Base-by-base conservation (phyloP, 1,284 basidiomycete species). In the Melampsora larici-populina region DNA sequence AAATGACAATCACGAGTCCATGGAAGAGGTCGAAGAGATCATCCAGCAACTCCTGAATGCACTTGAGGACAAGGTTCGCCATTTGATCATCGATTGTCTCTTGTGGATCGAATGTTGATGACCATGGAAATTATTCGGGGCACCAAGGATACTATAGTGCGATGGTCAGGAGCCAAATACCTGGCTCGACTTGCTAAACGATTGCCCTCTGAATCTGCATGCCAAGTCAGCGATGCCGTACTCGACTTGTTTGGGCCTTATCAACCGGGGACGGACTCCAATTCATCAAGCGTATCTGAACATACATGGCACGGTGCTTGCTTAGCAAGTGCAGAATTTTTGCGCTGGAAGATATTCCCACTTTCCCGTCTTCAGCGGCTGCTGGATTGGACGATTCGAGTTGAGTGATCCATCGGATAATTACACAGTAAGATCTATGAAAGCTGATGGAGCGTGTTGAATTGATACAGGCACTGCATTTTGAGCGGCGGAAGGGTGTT, bases 101-200 rank as follows among this genome's bases (percentile, higher is more conserved):
- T n/a, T 43, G 11, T 11, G 11, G 40, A 43, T 13, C 11, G 40
- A 13, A 43, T 13, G 7, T 43, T 18, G 8, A 43, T 55, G 8
- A 29, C 11, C 64, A 13, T 63, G 26, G 17, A 78, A 17, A 58
- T 43, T 66, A 18, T 62, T 31, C 62, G 60, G n/a, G 51, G 18
- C 26, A 51, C 8, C 24, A 81, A 97, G 93, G 95, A 98, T 82
- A 97, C 97, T 0, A 86, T 94, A 40, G 94, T 99, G 26, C 91
- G 97, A 65, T 99, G 94, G 88, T 94, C 95, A 13, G 89, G 93
- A 1, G 93, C 97, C 6, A 99, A 99, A 84, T 93, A 93, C 33
- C 86, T 98, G 15, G 92, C 94, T 6, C 89, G 94, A 8, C 88
- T 99, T 58, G 88, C 92, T 1, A 90, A 91, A 79, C 88, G 91